These are phyloP conservation scores for Acanthamoeba lenticulata DNA, from an alignment of 208 protist genomes.

Conservation along the genomic window DNA sequence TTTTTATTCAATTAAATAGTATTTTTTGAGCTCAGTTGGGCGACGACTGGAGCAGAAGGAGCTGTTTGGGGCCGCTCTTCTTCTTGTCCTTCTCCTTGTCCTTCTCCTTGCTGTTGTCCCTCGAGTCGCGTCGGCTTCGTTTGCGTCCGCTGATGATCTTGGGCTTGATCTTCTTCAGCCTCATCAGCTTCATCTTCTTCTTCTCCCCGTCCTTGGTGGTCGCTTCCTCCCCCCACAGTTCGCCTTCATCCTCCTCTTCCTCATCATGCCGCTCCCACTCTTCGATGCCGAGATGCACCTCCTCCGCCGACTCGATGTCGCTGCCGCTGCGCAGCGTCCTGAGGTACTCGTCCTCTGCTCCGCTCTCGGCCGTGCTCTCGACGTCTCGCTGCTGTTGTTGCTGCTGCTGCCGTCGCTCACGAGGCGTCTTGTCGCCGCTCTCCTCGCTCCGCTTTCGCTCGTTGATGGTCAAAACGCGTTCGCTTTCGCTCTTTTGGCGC, in stretches of 20 bases:
- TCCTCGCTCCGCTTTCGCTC: slow-evolving; percentile 7
- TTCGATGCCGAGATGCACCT: neutral
- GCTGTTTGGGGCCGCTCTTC: neutral
- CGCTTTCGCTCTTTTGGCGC: slow-evolving; percentile 3
- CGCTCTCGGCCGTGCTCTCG: neutral
- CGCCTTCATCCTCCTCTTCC: neutral
- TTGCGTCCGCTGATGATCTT: neutral
- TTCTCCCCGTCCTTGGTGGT: neutral
- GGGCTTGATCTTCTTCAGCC: slow-evolving; percentile 27
- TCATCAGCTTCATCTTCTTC: neutral
- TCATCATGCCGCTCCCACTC: neutral
- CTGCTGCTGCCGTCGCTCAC: neutral
- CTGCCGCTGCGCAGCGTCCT: neutral
- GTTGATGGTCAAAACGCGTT: neutral
- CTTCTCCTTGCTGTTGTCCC: neutral
- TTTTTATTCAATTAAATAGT: too few relatives aligned
- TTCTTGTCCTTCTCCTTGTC: neutral
- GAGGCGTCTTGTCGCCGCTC: neutral
- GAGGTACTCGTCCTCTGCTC: neutral
- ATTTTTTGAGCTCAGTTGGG: neutral
- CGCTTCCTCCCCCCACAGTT: neutral
- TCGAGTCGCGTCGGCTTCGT: neutral
- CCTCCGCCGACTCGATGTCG: slow-evolving; percentile 9
- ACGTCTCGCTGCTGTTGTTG: neutral
- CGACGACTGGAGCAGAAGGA: neutral